A percentile compares a stretch with the other conserved stretches of the same genome.
phyloP scores from a whole-genome alignment of 2,329 filamentous ascomycete genomes.

The Ilyonectria sp. region DNA sequence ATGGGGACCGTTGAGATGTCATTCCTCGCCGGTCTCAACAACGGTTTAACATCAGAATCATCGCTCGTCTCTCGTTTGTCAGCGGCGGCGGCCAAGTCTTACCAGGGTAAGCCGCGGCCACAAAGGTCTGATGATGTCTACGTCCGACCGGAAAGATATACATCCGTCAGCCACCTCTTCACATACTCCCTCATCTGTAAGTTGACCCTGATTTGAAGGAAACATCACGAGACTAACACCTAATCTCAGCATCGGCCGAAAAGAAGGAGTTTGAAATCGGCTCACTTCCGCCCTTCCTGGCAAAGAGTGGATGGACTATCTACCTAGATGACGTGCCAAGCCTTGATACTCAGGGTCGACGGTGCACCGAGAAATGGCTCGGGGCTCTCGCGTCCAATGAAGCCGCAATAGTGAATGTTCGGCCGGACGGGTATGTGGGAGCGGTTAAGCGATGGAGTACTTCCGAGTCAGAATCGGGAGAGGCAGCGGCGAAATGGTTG shows the following conservation, averaged over 20 bases:
- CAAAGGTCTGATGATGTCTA: constrained; percentile 75
- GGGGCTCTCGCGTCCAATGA: constrained; percentile 34
- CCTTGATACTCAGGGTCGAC: constrained; percentile 32
- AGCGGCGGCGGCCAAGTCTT: constrained; percentile 71
- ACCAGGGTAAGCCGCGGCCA: constrained; percentile 70
- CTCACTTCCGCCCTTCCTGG: constrained; percentile 28
- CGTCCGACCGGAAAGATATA: constrained; percentile 76
- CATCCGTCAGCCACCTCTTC: constrained; percentile 74
- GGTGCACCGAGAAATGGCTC: constrained; percentile 46
- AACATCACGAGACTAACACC: constrained; percentile 7
- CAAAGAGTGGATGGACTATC: constrained; percentile 34
- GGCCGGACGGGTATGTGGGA: constrained; percentile 45
- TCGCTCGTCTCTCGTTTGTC: constrained; percentile 73
- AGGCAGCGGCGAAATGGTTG: constrained; percentile 33
- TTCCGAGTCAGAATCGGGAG: constrained; percentile 14
- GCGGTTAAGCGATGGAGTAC: constrained; percentile 34
- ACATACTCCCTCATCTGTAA: constrained; percentile 78
- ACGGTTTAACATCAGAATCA: constrained; percentile 62
- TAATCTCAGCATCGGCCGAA: constrained; percentile 27
- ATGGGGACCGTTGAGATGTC: constrained; percentile 57
- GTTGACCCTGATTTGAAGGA: constrained; percentile 33
- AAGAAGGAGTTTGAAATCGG: constrained; percentile 37
- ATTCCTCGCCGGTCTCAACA: constrained; percentile 73
- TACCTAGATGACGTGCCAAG: constrained; percentile 34
- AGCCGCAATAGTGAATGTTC: constrained; percentile 35